Percentiles rank a stretch among this genome's conserved stretches.
Evolutionary conservation across 1,284 basidiomycete genomes (phyloP).

Genomic region (Ganoderma leucocontextum): DNA sequence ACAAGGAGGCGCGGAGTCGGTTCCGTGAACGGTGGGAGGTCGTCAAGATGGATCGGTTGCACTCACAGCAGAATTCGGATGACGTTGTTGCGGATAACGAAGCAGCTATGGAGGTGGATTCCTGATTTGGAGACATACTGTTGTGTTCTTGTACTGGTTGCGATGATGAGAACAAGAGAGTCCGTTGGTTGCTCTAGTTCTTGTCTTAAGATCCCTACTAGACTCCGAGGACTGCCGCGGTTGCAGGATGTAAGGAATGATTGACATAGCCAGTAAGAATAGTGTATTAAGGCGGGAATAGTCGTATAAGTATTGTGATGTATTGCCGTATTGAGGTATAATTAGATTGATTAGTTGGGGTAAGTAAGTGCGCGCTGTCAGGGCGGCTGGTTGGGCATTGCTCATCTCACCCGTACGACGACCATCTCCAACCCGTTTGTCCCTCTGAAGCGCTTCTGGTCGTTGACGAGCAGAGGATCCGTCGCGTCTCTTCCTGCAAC

Average conservation of each 20-base stretch:
- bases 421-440: constrained; percentile 29
- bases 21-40: constrained; percentile 35
- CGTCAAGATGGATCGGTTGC: constrained; percentile 29
- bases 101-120: constrained; percentile 27
- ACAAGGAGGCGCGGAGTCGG: constrained; percentile 49
- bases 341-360: constrained; percentile 15
- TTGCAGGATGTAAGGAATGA: constrained; percentile 7
- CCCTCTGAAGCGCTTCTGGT: constrained; percentile 32
- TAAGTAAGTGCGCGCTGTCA: constrained; percentile 15
- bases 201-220: not conserved
- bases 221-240: not conserved
- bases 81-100: constrained; percentile 8
- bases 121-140: constrained; percentile 7
- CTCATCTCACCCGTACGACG: constrained; percentile 31
- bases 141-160: constrained; percentile 12
- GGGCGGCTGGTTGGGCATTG: constrained; percentile 20
- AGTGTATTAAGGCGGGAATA: constrained; percentile 7
- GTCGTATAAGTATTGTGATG: constrained; percentile 5
- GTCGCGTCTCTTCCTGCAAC: constrained; percentile 54
- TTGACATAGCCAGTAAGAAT: constrained; percentile 12
- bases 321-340: not conserved
- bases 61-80: constrained; percentile 12
- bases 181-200: not conserved
- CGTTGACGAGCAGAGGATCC: constrained; percentile 50
- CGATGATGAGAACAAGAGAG: not conserved